Evolutionary conservation across 2,329 filamentous ascomycete species (phyloP), one percentile per base, ranked within the genome.

Genomic region (Fusarium chaquense): DNA sequence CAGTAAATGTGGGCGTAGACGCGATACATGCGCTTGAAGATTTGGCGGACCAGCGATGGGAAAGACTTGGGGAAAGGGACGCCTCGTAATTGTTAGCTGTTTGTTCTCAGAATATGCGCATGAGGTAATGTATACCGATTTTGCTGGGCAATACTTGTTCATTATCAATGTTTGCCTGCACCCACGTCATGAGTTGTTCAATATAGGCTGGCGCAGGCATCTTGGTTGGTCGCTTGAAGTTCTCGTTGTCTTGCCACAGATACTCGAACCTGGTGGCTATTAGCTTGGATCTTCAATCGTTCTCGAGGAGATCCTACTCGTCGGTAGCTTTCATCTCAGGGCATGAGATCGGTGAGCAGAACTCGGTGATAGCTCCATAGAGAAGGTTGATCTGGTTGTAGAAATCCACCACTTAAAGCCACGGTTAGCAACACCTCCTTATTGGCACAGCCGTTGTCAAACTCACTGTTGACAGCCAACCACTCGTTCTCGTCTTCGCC

Each of bases 261-360:
- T 99, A 99, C 81, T 99, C 96, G 81, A 98, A 99, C 77, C 93
- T 95, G 64, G 2, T 13, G 45, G 3, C 22, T 7, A 46, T 78
- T 58, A 77, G 72, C 36, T 32, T 33, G 12, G 30, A 33, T 5
- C 26, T 16, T 50, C 16, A 18, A 13, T 22, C 13, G 6, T 16
- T 5, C 3, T 15, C 35, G n/a, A 8, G 2, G 6, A 22, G 28
- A 18, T 35, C 89, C 70, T 86, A 96, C 91, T 99, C 96, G 83
- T 99, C 97, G 12, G 96, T 99, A n/a, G 96, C 96, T 82, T 99
- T 99, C 96, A 99, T 99, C 83, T 98, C 96, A 1, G 96, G 96
- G 80, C 96, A 99, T 70, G 94, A 94, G 79, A 96, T 92, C 33
- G 96, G 95, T 28, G 96, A 98, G 85, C 96, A 99, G 82, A 99